Conservation (phyloP, 78 protist genomes). For the Emiliania huxleyi region DNA sequence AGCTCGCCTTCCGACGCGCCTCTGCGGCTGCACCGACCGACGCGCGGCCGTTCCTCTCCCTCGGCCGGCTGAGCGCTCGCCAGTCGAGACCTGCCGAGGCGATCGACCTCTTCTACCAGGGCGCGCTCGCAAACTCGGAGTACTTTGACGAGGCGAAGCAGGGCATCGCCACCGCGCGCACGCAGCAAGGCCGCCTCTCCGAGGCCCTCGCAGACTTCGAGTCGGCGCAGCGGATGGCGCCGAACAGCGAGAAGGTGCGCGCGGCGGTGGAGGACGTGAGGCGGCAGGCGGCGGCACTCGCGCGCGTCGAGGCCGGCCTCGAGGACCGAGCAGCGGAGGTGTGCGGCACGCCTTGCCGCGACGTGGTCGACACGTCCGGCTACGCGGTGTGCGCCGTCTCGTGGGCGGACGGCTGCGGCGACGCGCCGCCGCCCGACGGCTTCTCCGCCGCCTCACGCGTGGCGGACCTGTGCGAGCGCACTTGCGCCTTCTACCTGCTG, state of each 20-base stretch:
- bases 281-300: neutral
- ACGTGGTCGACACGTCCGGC: neutral
- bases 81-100: neutral
- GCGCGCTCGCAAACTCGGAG: neutral
- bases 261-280: neutral
- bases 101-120: neutral
- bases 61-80: neutral
- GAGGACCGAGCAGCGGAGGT: neutral
- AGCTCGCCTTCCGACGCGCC: neutral
- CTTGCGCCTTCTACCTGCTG: neutral
- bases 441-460: neutral
- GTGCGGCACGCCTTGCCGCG: slow-evolving; percentile 1
- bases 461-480: neutral
- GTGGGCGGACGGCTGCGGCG: slow-evolving; percentile 16
- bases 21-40: neutral
- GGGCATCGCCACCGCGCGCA: neutral
- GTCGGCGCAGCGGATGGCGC: neutral
- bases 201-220: neutral
- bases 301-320: neutral
- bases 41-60: neutral
- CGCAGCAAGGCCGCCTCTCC: neutral
- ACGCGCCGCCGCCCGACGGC: neutral
- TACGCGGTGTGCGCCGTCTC: neutral
- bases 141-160: neutral
- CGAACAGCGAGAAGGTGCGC: neutral